Base-by-base conservation (phyloP, 2,329 filamentous ascomycete species). In the Fusarium metavorans region DNA sequence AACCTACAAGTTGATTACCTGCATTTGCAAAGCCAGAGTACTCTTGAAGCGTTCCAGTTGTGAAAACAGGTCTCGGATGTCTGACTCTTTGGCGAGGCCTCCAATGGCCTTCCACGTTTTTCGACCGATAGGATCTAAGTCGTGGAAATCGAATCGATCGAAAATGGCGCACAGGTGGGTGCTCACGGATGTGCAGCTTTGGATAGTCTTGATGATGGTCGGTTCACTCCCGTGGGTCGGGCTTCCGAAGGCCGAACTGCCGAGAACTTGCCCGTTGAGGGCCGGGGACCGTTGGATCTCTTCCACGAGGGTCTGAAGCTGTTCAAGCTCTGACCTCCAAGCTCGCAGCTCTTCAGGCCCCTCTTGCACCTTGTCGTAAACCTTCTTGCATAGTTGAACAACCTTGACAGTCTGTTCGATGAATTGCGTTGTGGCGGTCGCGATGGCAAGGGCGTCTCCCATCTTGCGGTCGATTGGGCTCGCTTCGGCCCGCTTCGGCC, bases 71-170 rank as follows among this genome's bases (percentile, higher is more conserved):
- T 50, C 43, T 14, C 35, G 41, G 6, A 71, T 63, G 16, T 71
- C 56, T 9, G 37, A 5, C 27, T 71, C 66, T 37, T 64, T 69
- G 11, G 58, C 34, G 20, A 65, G 34, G 4, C 69, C 58, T 23
- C 57, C 50, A 34, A 71, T 56, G 0, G 69, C 61, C 25, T 71
- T 71, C 69, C 69, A 69, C 5, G 69, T 71, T 23, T 48, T 71
- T 8, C 32, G 34, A 2, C 52, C 27, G 18, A 68, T 9, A 1
- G 50, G 23, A 5, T 69, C 62, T 5, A 18, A 30, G 18, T 16
- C 5, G 1, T 10, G 4, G n/a, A 69, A 66, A 20, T 64, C 30
- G 6, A 69, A 18, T 6, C 50, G 37, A n/a, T 63, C 41, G 18
- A 71, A 61, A 16, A 65, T 58, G 1, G 9, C 27, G 11, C 18